A percentile compares a stretch with the other conserved stretches of the same genome.
phyloP scores from a whole-genome alignment of 257 asterid genomes.

The Jacaranda copaia region DNA sequence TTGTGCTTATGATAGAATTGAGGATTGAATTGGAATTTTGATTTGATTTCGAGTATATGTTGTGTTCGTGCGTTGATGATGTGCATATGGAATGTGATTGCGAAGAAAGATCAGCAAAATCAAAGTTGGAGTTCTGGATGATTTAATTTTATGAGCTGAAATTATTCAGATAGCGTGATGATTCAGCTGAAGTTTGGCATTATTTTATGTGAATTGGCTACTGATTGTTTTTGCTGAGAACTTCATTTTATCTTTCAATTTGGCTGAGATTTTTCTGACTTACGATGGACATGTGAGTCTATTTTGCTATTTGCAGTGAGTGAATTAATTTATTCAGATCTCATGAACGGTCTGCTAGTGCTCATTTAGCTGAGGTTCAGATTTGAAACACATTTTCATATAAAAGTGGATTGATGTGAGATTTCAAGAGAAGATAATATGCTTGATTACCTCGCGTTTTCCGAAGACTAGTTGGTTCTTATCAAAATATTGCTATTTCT shows the following conservation, averaged over 20 bases:
- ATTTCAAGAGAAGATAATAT: background rate
- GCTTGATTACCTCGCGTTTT: slow-evolving; percentile 8
- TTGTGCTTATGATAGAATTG: slow-evolving; percentile 18
- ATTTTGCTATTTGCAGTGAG: slow-evolving; percentile 21
- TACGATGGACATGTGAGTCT: slow-evolving; percentile 11
- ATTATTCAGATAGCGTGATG: slow-evolving; percentile 14
- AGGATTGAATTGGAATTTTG: slow-evolving; percentile 6
- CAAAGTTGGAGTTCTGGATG: slow-evolving; percentile 18
- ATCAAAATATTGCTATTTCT: slow-evolving; percentile 4
- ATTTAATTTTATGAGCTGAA: slow-evolving; percentile 20
- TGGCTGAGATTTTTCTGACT: slow-evolving; percentile 12
- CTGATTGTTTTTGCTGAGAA: slow-evolving; percentile 22
- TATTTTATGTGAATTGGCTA: slow-evolving; percentile 12
- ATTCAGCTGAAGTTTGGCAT: slow-evolving; percentile 23
- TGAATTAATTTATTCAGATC: slow-evolving; percentile 9
- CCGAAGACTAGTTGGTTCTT: background rate
- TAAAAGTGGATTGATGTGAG: background rate
- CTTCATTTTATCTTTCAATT: slow-evolving; percentile 15
- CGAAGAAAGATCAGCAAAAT: slow-evolving; percentile 6
- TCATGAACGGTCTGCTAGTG: background rate
- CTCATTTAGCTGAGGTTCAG: slow-evolving; percentile 14
- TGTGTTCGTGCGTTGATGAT: slow-evolving; percentile 13
- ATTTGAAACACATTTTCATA: slow-evolving; percentile 8
- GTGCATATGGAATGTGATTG: slow-evolving; percentile 11
- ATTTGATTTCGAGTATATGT: slow-evolving; percentile 6